Evolutionary conservation across 352 stramenopile genomes (phyloP), one percentile per base, ranked within the genome.

Genomic region (Globisporangium cederbergense): DNA sequence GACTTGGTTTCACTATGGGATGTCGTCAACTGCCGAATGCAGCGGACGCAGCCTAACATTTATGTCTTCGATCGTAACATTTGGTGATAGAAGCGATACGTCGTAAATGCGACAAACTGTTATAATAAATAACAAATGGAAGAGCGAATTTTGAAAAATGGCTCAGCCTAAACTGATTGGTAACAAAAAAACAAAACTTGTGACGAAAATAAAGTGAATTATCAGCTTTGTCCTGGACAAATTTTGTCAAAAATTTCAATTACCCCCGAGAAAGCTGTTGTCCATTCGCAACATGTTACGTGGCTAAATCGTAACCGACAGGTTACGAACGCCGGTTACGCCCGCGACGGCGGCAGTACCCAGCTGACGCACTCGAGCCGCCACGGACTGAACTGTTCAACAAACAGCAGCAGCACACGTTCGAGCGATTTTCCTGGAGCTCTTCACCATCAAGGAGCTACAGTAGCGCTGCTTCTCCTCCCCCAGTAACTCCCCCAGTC

Each of bases 321-420:
- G 51, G 51, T 49, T 57, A 57, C 51, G 8, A 7, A 20, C 25
- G 25, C 4, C 49, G 49, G 25, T 55, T 55, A 55, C 49, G 4
- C 49, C 9, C 2, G 34, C 9, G 18, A 0, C 47, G 22, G n/a
- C n/a, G 49, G 30, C n/a, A 40, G 5, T 9, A 40, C 28, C 14
- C 14, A 38, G 14, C 50, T 57, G 51, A 57, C 51, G 51, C 50
- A 56, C 50, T 56, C 25, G 16, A 55, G 25, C 25, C 18, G 51
- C 18, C 51, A 28, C 20, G 28, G 51, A 57, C 51, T 57, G 51
- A 57, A 56, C 28, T 56, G 28, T 56, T 56, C 25, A 56, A 56
- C 50, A 43, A 57, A 49, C 16, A 57, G n/a, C 50, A 56, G 28
- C 47, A 53, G 11, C 25, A 38, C 4, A 25, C 50, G 16, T 32